Base-by-base conservation (phyloP, 108 stramenopile genomes). In the Nitzschia sp. region DNA sequence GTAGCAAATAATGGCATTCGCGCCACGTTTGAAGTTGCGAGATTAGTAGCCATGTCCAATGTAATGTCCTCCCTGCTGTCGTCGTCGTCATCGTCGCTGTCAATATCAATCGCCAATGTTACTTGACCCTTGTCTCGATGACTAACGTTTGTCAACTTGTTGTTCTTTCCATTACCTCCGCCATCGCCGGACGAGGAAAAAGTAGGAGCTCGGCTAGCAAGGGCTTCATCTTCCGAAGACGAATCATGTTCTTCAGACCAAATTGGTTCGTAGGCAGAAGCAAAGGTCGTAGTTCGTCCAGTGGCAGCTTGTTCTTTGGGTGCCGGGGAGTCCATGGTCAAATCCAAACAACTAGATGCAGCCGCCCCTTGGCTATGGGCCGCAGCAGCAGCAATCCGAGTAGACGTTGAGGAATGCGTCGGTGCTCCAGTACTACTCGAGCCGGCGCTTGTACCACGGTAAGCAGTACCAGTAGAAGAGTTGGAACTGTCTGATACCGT, bases 281-380 rank as follows among this genome's bases (percentile, higher is more conserved):
- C 13, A 42, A 42, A 42, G 13, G 38, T 13, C 38, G 38, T 13
- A 42, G 38, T 6, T 13, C 38, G 38, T 9, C 9, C 38, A 6
- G 13, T 13, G 13, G 38, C 38, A 42, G 38, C 38, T 42, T 42
- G 9, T 42, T 42, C 38, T 42, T 42, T 23, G 49, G 49, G 49
- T 5, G 56, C 30, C 5, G 56, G 56, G 8, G 64, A 30, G 17
- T 64, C 64, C 25, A 48, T 21, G 6, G 64, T 64, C 25, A 64
- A 42, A 26, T 64, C 64, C 9, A 57, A 30, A 30, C 56, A 57
- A 3, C 5, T 28, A 31, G 51, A 4, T 53, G 51, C 24, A n/a
- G n/a, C 24, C 4, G 51, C 6, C 6, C 5, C 24, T 53, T 53
- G 4, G 13, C 5, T 4, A 6, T 4, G 6, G 19, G 5, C 24